Base-by-base conservation (phyloP, 441 rosid genomes). In the Euphorbia schlechtendalii region DNA sequence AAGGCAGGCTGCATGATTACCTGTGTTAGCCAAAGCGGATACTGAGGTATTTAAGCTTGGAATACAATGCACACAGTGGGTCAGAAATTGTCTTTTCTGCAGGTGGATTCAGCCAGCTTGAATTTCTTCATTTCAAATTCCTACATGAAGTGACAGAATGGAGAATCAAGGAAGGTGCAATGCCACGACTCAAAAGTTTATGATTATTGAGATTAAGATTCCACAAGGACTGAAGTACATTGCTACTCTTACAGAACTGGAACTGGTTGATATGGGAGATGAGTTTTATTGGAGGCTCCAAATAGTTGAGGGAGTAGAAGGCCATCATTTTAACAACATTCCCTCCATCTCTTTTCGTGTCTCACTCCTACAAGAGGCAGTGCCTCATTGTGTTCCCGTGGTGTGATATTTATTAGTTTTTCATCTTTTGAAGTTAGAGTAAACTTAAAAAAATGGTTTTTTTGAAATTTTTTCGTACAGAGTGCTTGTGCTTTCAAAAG, bases 141-240 rank as follows among this genome's bases (percentile, higher is more conserved):
- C 15, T 28, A 28, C 4, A 0, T 12, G 22, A n/a, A n/a, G n/a
- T 64, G 10, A 12, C 38, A 38, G 43, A 64, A 27, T 53, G 60
- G 74, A 15, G 27, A 59, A 36, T 65, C 4, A 45, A 58, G 34
- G 52, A 49, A 20, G 64, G 64, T 43, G 73, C 64, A 18, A 24
- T 57, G 64, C 59, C 64, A 11, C 12, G 59, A 36, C 68, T 27
- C 57, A 48, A 8, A 34, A 52, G 15, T 49, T 70, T 20, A 22
- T 0, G 14, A 0, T 49, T 64, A 7, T 0, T 10, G 0, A 0
- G 6, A 15, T 4, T 64, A 24, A 2, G 0, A 48, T 70, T 21
- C 69, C 61, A 15, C 30, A 28, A 53, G 65, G 69, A 20, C n/a
- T 64, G 54, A 49, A n/a, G 43, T 52, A 14, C 8, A 15, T 64